Conservation (phyloP, 768 basidiomycete genomes). For the Auricularia auricula-judae region DNA sequence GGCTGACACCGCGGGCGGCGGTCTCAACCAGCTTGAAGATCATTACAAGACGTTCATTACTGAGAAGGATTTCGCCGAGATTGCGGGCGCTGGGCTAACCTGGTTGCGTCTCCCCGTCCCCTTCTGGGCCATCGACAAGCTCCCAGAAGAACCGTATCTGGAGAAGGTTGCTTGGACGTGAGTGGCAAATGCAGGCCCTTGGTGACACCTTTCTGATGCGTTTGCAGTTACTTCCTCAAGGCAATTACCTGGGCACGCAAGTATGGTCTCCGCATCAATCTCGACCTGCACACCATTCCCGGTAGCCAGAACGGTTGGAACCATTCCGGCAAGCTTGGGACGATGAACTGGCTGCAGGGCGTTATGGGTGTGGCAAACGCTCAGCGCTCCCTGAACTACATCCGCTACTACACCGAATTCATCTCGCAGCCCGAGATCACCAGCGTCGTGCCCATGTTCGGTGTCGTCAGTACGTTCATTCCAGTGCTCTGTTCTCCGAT, state of each 20-base stretch:
- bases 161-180: conserved; percentile 65
- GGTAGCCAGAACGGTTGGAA: conserved; percentile 74
- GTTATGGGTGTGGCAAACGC: conserved; percentile 85
- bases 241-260: conserved; percentile 77
- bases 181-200: conserved; percentile 12
- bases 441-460: conserved; percentile 35
- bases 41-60: conserved; percentile 74
- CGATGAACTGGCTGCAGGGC: conserved; percentile 51
- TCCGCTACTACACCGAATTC: conserved; percentile 69
- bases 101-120: conserved; percentile 73
- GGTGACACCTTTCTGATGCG: background rate
- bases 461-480: conserved; percentile 10
- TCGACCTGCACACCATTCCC: conserved; percentile 73
- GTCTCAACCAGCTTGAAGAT: conserved; percentile 52
- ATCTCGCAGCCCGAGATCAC: conserved; percentile 65
- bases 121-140: conserved; percentile 79
- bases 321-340: conserved; percentile 38
- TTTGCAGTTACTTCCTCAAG: conserved; percentile 55
- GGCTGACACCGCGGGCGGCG: conserved; percentile 45
- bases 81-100: conserved; percentile 80
- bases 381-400: conserved; percentile 63
- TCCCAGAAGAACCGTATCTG: conserved; percentile 67
- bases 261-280: conserved; percentile 74
- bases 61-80: conserved; percentile 72
- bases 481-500: background rate